Percentiles rank a stretch among this genome's conserved stretches.
phyloP scores from a whole-genome alignment of 352 stramenopile species.

The Phytophthora pini region DNA sequence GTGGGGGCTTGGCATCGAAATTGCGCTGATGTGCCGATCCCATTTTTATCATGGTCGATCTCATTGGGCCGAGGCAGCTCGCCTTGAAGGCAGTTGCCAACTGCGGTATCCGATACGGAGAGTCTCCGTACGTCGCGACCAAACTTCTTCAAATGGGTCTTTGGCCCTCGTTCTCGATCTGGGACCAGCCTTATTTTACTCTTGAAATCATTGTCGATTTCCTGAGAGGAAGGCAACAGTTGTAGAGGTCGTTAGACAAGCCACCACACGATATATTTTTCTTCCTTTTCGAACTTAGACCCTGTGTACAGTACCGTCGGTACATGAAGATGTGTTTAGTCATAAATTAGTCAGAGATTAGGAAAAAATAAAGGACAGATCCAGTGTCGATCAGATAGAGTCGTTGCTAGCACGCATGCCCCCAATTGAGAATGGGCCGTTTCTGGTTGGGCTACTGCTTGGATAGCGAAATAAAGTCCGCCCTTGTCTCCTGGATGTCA shows the following conservation, averaged over 20 bases:
- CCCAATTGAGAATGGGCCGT: neutral
- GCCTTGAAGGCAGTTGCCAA: neutral
- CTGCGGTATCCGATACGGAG: neutral
- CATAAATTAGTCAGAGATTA: neutral
- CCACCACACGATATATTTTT: neutral
- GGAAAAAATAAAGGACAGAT: neutral
- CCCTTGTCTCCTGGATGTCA: neutral
- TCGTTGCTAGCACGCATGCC: neutral
- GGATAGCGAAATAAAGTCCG: conserved; percentile 4
- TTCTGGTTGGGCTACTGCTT: neutral
- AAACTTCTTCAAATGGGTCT: no score
- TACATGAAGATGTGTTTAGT: neutral
- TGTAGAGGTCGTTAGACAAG: no score
- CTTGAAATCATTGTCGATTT: neutral
- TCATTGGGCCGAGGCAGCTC: conserved; percentile 2
- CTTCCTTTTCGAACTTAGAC: neutral
- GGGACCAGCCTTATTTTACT: no score
- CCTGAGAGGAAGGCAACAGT: no score
- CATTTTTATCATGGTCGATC: neutral
- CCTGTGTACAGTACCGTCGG: no score
- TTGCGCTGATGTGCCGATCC: neutral
- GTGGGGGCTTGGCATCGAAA: neutral
- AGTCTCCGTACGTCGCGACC: neutral
- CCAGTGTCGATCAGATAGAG: conserved; percentile 7
- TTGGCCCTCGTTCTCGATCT: no score